These are phyloP conservation scores for Favolaschia claudopus DNA, from an alignment of 768 basidiomycete species.

Conservation along the genomic window DNA sequence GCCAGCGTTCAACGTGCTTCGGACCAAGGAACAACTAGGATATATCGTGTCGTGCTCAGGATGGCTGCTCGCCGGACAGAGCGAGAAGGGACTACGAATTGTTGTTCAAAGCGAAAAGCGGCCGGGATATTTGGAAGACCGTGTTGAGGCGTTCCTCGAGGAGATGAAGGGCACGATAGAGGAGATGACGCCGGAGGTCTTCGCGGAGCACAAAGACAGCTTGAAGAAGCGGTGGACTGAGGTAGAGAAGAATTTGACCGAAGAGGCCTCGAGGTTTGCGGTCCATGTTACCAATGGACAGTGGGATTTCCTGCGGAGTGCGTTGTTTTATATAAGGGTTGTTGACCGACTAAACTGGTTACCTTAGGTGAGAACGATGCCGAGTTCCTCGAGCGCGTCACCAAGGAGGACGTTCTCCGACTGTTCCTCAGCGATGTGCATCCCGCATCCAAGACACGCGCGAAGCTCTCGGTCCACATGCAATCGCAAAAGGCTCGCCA, in stretches of 20 bases:
- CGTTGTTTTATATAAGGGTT: conserved; percentile 37
- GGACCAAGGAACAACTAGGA: conserved; percentile 95
- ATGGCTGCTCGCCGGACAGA: conserved; percentile 67
- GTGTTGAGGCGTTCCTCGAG: conserved; percentile 89
- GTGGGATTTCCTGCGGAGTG: conserved; percentile 87
- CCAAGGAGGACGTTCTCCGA: conserved; percentile 75
- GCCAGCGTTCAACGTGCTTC: conserved; percentile 88
- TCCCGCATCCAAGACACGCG: conserved; percentile 69
- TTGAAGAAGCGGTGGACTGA: conserved; percentile 86
- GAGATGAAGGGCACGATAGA: conserved; percentile 73
- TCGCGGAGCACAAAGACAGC: conserved; percentile 78
- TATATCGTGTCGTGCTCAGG: conserved; percentile 80
- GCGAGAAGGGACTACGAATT: conserved; percentile 79
- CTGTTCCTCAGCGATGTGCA: conserved; percentile 77
- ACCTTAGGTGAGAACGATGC: conserved; percentile 77
- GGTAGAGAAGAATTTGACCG: conserved; percentile 85
- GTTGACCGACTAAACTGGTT: conserved; percentile 11
- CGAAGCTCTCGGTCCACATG: conserved; percentile 88
- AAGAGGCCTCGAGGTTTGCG: conserved; percentile 80
- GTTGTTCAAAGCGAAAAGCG: conserved; percentile 87
- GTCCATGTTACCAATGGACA: conserved; percentile 78
- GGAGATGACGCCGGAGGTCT: conserved; percentile 75
- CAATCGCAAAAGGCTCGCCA: conserved; percentile 70
- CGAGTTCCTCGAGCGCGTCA: conserved; percentile 64
- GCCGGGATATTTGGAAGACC: conserved; percentile 83